phyloP scores from a whole-genome alignment of 306 rosid genomes.

The Purshia tridentata region DNA sequence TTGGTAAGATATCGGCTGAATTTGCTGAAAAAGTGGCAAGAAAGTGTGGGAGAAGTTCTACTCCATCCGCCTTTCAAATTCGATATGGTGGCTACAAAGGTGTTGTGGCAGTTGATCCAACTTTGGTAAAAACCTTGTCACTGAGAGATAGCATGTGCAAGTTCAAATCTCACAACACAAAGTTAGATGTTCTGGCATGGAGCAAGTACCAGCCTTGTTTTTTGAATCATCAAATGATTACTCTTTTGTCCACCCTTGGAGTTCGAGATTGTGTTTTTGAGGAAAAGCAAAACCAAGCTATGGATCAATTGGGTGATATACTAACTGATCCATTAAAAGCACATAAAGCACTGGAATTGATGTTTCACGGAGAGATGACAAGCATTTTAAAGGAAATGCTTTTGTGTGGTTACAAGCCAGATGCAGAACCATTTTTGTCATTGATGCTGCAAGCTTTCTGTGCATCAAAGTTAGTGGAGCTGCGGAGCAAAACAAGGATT shows the following conservation, averaged over 20 bases:
- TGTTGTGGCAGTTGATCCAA: slow-evolving; percentile 48
- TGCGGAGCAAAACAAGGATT: slow-evolving; percentile 28
- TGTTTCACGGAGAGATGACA: slow-evolving; percentile 34
- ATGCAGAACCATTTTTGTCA: slow-evolving; percentile 41
- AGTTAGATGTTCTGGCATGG: slow-evolving; percentile 37
- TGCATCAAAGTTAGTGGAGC: slow-evolving; percentile 26
- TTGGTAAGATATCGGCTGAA: no score
- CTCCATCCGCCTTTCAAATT: slow-evolving; percentile 50
- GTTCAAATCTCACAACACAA: slow-evolving; percentile 31
- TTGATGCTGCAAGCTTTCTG: slow-evolving; percentile 39
- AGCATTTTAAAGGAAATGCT: slow-evolving; percentile 37
- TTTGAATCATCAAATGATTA: slow-evolving; percentile 41
- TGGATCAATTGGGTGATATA: slow-evolving; percentile 28
- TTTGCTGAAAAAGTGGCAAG: slow-evolving; percentile 36
- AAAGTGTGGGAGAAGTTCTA: slow-evolving; percentile 30
- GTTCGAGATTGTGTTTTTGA: slow-evolving; percentile 25
- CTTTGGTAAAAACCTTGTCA: slow-evolving; percentile 28
- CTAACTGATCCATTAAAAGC: slow-evolving; percentile 35
- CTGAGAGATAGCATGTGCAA: slow-evolving; percentile 44
- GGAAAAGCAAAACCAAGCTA: slow-evolving; percentile 25
- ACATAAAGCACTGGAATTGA: slow-evolving; percentile 26
- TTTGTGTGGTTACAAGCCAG: slow-evolving; percentile 34
- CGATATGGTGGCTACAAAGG: slow-evolving; percentile 47
- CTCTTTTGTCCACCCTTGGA: slow-evolving; percentile 42
- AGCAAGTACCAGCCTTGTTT: slow-evolving; percentile 45